Base-by-base conservation (phyloP, 768 basidiomycete genomes). In the Tremella mesenterica region DNA sequence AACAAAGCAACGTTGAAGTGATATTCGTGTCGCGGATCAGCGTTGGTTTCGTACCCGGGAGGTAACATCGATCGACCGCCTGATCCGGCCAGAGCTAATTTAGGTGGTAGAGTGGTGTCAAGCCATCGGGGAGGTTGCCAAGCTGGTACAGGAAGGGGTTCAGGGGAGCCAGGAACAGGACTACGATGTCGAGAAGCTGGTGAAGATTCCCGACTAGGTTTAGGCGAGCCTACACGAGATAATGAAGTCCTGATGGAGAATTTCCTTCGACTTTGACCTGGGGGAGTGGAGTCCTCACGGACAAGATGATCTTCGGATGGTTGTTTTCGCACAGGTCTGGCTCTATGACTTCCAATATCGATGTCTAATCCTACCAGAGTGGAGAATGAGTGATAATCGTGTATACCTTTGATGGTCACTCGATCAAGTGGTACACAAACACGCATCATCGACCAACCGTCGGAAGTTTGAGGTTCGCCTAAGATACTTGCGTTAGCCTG, bases 391-490 rank as follows among this genome's bases (percentile, higher is more conserved):
- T 72, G 71, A 48, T 73, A 74, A 27, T 69, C 65, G n/a, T 56
- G 56, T 26, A 61, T 55, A 5, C 63, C 69, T 2, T 58, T 44
- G 39, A 68, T 48, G 3, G 23, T 46, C 16, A 72, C 59, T 2
- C 71, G 61, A 44, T 70, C 66, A 13, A 75, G 61, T 1, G 73
- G 73, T 1, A 75, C 27, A 27, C 65, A 70, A 30, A 60, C 58
- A 10, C 69, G 53, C 45, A 75, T 53, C 56, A 61, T 67, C n/a
- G 68, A 58, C 73, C 73, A 75, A 1, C 65, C 62, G 23, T 70
- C 67, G 47, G 16, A 5, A 16, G 23, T 23, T 5, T 13, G 39
- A 21, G 36, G 29, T 21, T 52, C 50, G 18, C 31, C 27, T 26
- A 48, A 33, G 6, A 29, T 31, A 10, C 31, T 50, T 1, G 21